A percentile compares a stretch with the other conserved stretches of the same genome.
These are phyloP conservation scores for Chloris gayana DNA, from an alignment of 176 grass and related monocot genomes.

Conservation along the genomic window DNA sequence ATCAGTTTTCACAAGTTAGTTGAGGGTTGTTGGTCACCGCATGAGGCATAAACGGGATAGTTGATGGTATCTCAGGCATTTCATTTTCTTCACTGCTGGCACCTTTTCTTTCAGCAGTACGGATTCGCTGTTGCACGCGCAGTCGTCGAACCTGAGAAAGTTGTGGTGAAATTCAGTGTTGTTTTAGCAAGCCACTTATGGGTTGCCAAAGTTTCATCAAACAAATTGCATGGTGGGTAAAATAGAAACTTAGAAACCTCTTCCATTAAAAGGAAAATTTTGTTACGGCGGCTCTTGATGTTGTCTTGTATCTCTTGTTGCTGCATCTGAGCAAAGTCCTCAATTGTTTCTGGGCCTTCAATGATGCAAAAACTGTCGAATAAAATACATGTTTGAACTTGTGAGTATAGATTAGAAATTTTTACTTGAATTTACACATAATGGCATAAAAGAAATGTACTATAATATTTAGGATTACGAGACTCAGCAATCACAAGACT, in stretches of 20 bases:
- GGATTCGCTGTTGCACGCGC: conserved; percentile 80
- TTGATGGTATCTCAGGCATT: conserved; percentile 86
- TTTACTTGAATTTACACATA: background rate
- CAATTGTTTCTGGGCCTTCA: conserved; percentile 87
- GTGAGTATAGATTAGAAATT: background rate
- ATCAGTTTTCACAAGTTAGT: conserved; percentile 20
- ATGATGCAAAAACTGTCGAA: conserved; percentile 84
- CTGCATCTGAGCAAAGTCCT: conserved; percentile 83
- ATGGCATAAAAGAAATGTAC: background rate
- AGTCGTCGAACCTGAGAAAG: conserved; percentile 69
- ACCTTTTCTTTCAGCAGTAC: conserved; percentile 60
- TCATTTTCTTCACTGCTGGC: conserved; percentile 79
- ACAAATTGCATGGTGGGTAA: background rate
- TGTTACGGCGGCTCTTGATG: conserved; percentile 79
- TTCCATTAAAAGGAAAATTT: conserved; percentile 97
- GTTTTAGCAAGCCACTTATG: conserved; percentile 9
- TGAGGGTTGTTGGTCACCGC: conserved; percentile 55
- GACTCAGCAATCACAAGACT: background rate
- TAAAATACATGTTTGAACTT: conserved; percentile 16
- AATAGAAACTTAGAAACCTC: conserved; percentile 69
- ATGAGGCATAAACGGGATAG: conserved; percentile 90
- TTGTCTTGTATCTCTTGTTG: conserved; percentile 83
- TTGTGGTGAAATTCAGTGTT: background rate
- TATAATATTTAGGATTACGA: background rate
- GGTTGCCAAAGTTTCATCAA: background rate